Evolutionary conservation across 176 grass and related monocot genomes (phyloP), one percentile per base, ranked within the genome.

Genomic region (Lolium perenne): DNA sequence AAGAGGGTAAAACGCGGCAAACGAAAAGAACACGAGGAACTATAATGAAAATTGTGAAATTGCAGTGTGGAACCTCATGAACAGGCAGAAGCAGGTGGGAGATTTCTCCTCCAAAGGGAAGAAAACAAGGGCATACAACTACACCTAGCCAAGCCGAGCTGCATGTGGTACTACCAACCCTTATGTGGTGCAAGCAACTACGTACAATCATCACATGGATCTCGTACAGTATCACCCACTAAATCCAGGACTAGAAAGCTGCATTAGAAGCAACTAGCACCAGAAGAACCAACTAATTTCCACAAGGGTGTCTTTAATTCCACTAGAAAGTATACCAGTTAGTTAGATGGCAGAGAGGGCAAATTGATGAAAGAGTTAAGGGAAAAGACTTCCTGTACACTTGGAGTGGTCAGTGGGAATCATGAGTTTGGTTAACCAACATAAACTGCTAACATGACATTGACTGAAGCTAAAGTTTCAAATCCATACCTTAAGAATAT

Each of bases 291-390:
- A n/a, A 58, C 35, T 20, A 79, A 12, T 29, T 23, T 3, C 29
- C 2, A 23, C 76, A 73, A 35, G 17, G 13, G 15, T 82, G 35
- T 18, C 56, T 67, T 74, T 16, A 83, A 66, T 66, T 67, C 47
- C 48, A 84, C 75, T 75, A 71, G 48, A 78, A 58, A 69, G 85
- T 67, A 29, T 29, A 87, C 80, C 80, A 68, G 46, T 56, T 22
- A 38, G 46, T 56, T 22, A 38, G 84, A 66, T 65, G 41, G 66
- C 49, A 50, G 11, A 14, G 9, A 58, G 38, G 67, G 38, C 80
- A 80, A 51, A 47, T 48, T 29, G 32, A 35, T 58, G 71, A 32
- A 18, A 18, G 41, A 49, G 81, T 32, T 53, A 12, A 58, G 25
- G 60, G 4, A 71, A 79, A 82, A 41, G 58, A 53, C 20, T n/a